These are phyloP conservation scores for Crithidia fasciculata DNA, from an alignment of 208 protist genomes.

Conservation along the genomic window DNA sequence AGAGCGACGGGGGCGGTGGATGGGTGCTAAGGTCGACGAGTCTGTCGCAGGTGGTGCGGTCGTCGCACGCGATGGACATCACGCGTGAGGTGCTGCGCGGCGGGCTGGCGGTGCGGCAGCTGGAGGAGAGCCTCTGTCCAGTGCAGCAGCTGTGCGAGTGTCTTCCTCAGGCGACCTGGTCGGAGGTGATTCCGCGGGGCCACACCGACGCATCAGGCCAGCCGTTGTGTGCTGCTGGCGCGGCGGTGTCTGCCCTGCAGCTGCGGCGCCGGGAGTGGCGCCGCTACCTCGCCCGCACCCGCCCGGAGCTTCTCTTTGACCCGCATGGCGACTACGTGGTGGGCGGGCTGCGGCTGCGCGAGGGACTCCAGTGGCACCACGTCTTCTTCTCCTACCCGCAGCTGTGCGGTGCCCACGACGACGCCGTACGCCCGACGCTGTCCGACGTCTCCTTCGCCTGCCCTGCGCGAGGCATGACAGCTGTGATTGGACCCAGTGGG, in stretches of 20 bases:
- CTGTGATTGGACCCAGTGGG: slow-evolving; percentile 76
- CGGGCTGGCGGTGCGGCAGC: slow-evolving; percentile 11
- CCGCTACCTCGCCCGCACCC: neutral
- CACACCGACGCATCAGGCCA: too few relatives aligned
- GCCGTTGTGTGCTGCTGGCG: too few relatives aligned
- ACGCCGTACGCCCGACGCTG: slow-evolving; percentile 23
- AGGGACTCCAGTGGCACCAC: slow-evolving; percentile 49
- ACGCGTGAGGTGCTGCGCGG: slow-evolving; percentile 24
- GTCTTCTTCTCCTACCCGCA: slow-evolving; percentile 79
- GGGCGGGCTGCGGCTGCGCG: slow-evolving; percentile 48
- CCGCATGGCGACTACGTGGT: slow-evolving; percentile 39
- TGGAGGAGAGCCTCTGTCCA: slow-evolving; percentile 23
- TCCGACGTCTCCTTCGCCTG: slow-evolving; percentile 30
- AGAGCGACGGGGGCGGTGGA: neutral
- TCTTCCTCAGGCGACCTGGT: slow-evolving; percentile 25
- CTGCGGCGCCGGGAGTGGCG: slow-evolving; percentile 28
- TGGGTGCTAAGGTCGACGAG: slow-evolving; percentile 1
- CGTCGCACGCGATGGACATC: slow-evolving; percentile 7
- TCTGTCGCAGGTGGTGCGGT: neutral
- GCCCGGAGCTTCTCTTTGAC: slow-evolving; percentile 40
- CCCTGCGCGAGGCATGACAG: slow-evolving; percentile 50
- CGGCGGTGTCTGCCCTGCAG: slow-evolving; percentile 1
- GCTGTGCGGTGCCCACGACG: slow-evolving; percentile 15
- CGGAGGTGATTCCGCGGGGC: neutral
- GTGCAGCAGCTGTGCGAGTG: slow-evolving; percentile 41